Conservation (phyloP, 2,329 filamentous ascomycete genomes). For the Xylaria digitata region DNA sequence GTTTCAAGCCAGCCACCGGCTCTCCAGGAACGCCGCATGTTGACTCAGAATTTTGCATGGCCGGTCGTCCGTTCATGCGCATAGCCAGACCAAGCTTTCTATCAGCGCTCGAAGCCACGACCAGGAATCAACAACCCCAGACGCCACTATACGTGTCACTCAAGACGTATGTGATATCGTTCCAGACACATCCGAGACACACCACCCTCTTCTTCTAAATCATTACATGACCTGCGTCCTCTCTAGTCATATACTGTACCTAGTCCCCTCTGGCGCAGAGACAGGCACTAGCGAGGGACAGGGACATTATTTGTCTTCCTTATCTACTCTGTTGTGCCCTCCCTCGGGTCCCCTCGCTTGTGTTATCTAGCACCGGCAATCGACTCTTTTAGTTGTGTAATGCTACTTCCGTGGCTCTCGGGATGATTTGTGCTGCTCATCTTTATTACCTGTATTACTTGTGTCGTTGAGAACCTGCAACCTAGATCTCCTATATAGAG, state of each 20-base stretch:
- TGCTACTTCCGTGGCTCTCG: constrained; percentile 40
- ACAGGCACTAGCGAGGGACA: constrained; percentile 24
- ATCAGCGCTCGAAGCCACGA: constrained; percentile 35
- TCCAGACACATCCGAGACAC: constrained; percentile 42
- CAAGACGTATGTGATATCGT: constrained; percentile 34
- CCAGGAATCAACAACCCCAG: constrained; percentile 39
- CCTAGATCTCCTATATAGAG: constrained; percentile 24
- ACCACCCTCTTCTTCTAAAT: constrained; percentile 34
- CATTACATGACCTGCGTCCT: constrained; percentile 18
- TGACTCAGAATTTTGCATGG: constrained; percentile 23
- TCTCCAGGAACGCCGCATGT: constrained; percentile 10
- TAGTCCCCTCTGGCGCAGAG: constrained; percentile 36
- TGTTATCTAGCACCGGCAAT: constrained; percentile 39
- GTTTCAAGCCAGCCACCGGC: constrained; percentile 9
- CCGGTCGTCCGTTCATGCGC: constrained; percentile 12
- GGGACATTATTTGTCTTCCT: background rate
- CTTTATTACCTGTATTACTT: constrained; percentile 39
- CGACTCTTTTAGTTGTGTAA: constrained; percentile 40
- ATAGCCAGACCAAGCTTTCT: constrained; percentile 9
- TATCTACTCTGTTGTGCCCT: constrained; percentile 13
- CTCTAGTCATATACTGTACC: constrained; percentile 38
- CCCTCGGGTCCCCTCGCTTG: constrained; percentile 31
- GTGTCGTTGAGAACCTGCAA: constrained; percentile 28
- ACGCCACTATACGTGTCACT: constrained; percentile 40
- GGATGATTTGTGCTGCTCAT: constrained; percentile 41